These are phyloP conservation scores for Yamadazyma spencermartinsiae DNA, from an alignment of 1,139 yeast species.

Conservation along the genomic window DNA sequence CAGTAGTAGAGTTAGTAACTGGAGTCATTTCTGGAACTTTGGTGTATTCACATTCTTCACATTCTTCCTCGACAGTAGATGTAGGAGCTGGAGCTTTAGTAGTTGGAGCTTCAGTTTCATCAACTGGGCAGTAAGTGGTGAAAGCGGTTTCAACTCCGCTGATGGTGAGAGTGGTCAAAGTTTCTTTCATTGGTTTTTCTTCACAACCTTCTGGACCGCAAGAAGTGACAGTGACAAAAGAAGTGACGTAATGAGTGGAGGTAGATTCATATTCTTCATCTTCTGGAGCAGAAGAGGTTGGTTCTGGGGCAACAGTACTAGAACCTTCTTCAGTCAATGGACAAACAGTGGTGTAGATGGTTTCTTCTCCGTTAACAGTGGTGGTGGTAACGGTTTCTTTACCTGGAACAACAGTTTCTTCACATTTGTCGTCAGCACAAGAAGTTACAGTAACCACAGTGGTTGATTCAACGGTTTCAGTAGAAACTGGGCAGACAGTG, in stretches of 20 bases:
- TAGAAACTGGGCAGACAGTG: conserved; percentile 17
- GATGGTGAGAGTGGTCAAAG: conserved; percentile 24
- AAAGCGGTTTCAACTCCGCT: conserved; percentile 25
- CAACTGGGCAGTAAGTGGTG: conserved; percentile 35
- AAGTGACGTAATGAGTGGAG: conserved; percentile 16
- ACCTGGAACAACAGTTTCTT: conserved; percentile 24
- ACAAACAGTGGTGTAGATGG: conserved; percentile 52
- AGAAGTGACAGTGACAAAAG: conserved; percentile 18
- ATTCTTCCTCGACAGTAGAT: conserved; percentile 10
- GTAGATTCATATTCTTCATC: conserved; percentile 16
- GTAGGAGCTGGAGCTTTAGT: conserved; percentile 14
- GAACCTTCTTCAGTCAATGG: conserved; percentile 28
- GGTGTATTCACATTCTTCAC: conserved; percentile 9
- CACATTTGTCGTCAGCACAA: conserved; percentile 16
- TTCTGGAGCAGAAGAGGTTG: conserved; percentile 12
- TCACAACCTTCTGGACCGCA: conserved; percentile 15
- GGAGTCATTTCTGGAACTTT: conserved; percentile 8
- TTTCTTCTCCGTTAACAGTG: conserved; percentile 43
- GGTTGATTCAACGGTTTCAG: conserved; percentile 11
- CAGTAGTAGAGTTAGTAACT: conserved; percentile 7
- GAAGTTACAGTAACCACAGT: conserved; percentile 17
- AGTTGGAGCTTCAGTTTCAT: conserved; percentile 14
- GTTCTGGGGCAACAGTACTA: conserved; percentile 9
- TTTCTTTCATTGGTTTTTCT: conserved; percentile 13
- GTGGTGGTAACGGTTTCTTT: conserved; percentile 36